Base-by-base conservation (phyloP, 345 rosid genomes). In the Cochlearia excelsa region DNA sequence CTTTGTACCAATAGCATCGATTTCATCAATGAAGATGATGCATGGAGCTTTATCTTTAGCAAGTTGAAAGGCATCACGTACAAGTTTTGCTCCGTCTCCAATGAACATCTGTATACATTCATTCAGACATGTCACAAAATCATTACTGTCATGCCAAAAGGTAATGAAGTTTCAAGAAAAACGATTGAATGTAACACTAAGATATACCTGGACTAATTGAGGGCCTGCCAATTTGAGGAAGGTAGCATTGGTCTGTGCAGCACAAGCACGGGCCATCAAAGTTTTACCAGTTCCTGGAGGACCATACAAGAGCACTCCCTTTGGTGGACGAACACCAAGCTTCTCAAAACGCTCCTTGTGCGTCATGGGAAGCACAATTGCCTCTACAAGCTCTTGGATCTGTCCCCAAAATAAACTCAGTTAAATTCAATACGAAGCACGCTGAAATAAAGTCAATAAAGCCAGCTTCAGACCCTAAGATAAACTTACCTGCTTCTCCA, bases 321-420 rank as follows among this genome's bases (percentile, higher is more conserved):
- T 16, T 16, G 23, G 23, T 16, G 23, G 23, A 16, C 23, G 23
- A 16, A 16, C 23, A 16, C 43, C 43, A 43, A 89, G 69, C 66
- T 82, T 89, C 62, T 86, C 84, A 57, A 89, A 86, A 33, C 85
- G 71, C 47, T 86, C 95, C 46, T 84, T 77, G 64, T 89, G 94
- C 5, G 95, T 89, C 97, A 89, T 86, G 31, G 95, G 97, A 72
- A 89, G 63, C 57, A 89, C 91, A 76, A 82, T 89, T 30, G 91
- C 97, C 73, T 82, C 91, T 7, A 89, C 91, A 34, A 89, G 82
- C 66, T 89, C 97, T 78, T 89, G 97, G 58, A 89, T 89, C 97
- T 86, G 83, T 56, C 59, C 7, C 29, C 4, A 5, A 33, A 3
- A 33, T 33, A 33, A 33, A 33, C 35, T 33, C 35, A 33, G 5